These are phyloP conservation scores for Albatrellus sp. DNA, from an alignment of 1,284 basidiomycete genomes.

Conservation along the genomic window DNA sequence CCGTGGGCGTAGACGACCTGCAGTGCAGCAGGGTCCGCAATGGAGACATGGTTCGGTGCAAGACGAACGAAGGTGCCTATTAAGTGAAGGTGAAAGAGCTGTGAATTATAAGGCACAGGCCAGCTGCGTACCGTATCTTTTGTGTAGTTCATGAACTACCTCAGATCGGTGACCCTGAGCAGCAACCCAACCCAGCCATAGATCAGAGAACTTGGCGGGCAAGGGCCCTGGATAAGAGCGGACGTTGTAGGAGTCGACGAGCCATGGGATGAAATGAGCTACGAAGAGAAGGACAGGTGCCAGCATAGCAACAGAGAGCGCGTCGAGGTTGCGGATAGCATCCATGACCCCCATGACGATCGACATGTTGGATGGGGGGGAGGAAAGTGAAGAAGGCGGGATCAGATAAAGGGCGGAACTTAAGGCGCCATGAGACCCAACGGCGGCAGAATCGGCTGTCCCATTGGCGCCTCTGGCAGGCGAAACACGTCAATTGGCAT, in stretches of 20 bases:
- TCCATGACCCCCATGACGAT: not conserved
- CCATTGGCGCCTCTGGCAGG: too few relatives aligned
- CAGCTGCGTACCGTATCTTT: conserved; percentile 56
- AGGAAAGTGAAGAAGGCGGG: not conserved
- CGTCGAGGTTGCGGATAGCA: conserved; percentile 1
- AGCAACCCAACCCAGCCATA: conserved; percentile 63
- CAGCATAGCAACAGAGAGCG: not conserved
- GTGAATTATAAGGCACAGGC: not conserved
- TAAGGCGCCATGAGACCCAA: too few relatives aligned
- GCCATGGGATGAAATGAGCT: conserved; percentile 43
- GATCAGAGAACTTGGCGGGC: conserved; percentile 62
- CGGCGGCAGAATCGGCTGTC: too few relatives aligned
- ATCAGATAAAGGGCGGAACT: too few relatives aligned
- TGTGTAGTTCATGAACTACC: conserved; percentile 65
- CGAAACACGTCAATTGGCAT: too few relatives aligned
- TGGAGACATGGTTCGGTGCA: conserved; percentile 78
- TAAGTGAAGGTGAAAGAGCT: not conserved
- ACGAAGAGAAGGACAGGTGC: conserved; percentile 24
- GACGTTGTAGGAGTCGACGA: conserved; percentile 46
- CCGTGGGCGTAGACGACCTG: conserved; percentile 70
- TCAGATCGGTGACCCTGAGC: conserved; percentile 67
- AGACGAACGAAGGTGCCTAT: conserved; percentile 73
- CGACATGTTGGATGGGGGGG: not conserved
- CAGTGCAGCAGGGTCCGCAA: conserved; percentile 71
- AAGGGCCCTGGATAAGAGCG: conserved; percentile 64